Evolutionary conservation across 352 stramenopile species (phyloP).

Genomic region (Phytophthora cactorum): DNA sequence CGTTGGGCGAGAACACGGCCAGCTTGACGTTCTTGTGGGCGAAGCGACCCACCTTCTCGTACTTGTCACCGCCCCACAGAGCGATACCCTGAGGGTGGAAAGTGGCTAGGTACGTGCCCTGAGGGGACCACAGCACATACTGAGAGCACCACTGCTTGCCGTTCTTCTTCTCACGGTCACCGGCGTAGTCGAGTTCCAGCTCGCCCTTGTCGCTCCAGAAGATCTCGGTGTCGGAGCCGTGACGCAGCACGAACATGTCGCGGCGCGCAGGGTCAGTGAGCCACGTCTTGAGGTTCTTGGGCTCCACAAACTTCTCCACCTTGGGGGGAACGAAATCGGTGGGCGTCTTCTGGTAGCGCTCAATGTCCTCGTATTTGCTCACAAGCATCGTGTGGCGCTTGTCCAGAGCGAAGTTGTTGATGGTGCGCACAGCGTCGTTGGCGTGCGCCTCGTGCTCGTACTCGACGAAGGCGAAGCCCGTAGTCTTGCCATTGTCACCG

Average conservation of each 20-base stretch:
- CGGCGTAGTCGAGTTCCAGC: constrained; percentile 94
- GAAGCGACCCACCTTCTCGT: constrained; percentile 98
- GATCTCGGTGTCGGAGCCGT: constrained; percentile 96
- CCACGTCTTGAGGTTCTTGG: constrained; percentile 94
- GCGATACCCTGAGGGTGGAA: constrained; percentile 97
- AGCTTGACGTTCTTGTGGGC: constrained; percentile 95
- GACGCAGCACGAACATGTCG: constrained; percentile 96
- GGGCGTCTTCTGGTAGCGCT: constrained; percentile 77
- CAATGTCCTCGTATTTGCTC: constrained; percentile 91
- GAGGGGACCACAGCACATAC: constrained; percentile 97
- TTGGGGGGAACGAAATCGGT: constrained; percentile 84
- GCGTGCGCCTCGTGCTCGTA: constrained; percentile 80
- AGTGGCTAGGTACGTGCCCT: constrained; percentile 97
- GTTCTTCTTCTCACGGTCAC: constrained; percentile 94
- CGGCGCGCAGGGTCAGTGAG: constrained; percentile 91
- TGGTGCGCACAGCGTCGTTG: constrained; percentile 81
- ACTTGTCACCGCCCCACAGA: constrained; percentile 97
- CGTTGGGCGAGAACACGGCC: constrained; percentile 94
- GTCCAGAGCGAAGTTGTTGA: constrained; percentile 93
- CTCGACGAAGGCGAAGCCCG: constrained; percentile 84
- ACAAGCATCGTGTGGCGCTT: constrained; percentile 97
- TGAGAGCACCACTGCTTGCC: constrained; percentile 98
- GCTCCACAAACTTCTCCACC: constrained; percentile 89
- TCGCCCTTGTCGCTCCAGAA: constrained; percentile 94
- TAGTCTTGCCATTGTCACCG: constrained; percentile 58